Evolutionary conservation across 345 rosid genomes (phyloP), one percentile per base, ranked within the genome.

Genomic region (Corchorus olitorius): DNA sequence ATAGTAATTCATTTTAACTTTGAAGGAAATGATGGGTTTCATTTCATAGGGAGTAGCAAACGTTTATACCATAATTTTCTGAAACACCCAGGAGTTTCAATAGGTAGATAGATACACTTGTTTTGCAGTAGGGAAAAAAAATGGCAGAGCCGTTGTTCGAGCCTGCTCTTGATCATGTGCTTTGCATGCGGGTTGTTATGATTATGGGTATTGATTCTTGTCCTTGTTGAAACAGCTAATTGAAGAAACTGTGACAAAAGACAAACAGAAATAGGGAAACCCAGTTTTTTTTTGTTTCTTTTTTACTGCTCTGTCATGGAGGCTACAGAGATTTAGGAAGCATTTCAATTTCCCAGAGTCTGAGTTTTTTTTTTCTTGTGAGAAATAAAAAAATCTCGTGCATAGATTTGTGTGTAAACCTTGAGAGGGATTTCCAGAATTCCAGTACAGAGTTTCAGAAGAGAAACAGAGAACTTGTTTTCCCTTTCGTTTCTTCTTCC

Each of bases 271-370:
- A 41, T 8, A 52, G 33, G 20, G 72, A 67, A 39, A 55, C 34
- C 54, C 15, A 8, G 19, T 9, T 74, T 72, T 20, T 46, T 60
- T 33, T 22, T 22, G 14, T 37, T 33, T 66, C 16, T 45, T 20
- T 80, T 72, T 46, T 60, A 45, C 12, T 62, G 62, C 73, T 60
- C 73, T 73, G 41, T 16, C 83, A 80, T 83, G 88, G 87, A 84
- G 76, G 83, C 84, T 66, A 80, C 88, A 70, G 88, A 84, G 84
- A 78, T 83, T 61, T 84, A 68, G 81, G 65, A 75, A 22, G 54
- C 78, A 64, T 77, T 78, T 71, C 72, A 63, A 27, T 67, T 80
- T 56, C 76, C 77, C 58, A 73, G 70, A 74, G 62, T 50, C 50
- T 10, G 45, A 34, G 37, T 62, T 60, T 13, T 4, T 58, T 17